phyloP scores from a whole-genome alignment of 306 rosid genomes.

The Lathyrus tuberosus region DNA sequence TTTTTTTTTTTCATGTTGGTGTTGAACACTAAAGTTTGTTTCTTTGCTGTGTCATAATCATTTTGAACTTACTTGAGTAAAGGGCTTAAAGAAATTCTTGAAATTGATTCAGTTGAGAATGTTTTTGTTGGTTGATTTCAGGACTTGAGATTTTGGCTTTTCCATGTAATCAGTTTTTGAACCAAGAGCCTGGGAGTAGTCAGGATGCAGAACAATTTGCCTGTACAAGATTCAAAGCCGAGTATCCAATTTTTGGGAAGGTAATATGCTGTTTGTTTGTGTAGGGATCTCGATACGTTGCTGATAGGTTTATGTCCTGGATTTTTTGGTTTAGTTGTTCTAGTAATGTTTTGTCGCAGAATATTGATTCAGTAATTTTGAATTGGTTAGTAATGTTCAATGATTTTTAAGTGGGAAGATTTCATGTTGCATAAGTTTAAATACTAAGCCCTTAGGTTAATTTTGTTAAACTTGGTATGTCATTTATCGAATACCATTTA shows the following conservation, averaged over 20 bases:
- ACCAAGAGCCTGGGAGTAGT: constrained; percentile 78
- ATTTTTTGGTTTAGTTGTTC: neutral
- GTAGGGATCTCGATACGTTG: neutral
- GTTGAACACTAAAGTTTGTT: constrained; percentile 16
- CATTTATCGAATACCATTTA: constrained; percentile 7
- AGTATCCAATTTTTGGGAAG: constrained; percentile 81
- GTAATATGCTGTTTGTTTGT: constrained; percentile 22
- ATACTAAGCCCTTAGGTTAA: constrained; percentile 1
- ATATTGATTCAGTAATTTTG: too few relatives aligned
- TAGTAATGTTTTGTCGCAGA: neutral
- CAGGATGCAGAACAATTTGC: constrained; percentile 64
- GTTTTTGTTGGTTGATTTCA: constrained; percentile 45
- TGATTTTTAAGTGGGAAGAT: constrained; percentile 8
- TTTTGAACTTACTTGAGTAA: constrained; percentile 22
- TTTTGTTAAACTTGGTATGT: constrained; percentile 4
- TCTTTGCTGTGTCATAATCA: constrained; percentile 6
- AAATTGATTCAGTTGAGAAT: constrained; percentile 14
- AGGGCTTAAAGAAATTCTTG: constrained; percentile 12
- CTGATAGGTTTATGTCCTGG: neutral
- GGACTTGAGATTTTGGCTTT: constrained; percentile 86
- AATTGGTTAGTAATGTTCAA: neutral
- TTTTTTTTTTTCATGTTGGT: constrained; percentile 21
- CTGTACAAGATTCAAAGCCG: constrained; percentile 83
- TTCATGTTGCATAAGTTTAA: constrained; percentile 21
- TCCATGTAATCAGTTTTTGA: constrained; percentile 88